Evolutionary conservation across 345 rosid species (phyloP), one percentile per base, ranked within the genome.

Genomic region (Dipteronia dyeriana): DNA sequence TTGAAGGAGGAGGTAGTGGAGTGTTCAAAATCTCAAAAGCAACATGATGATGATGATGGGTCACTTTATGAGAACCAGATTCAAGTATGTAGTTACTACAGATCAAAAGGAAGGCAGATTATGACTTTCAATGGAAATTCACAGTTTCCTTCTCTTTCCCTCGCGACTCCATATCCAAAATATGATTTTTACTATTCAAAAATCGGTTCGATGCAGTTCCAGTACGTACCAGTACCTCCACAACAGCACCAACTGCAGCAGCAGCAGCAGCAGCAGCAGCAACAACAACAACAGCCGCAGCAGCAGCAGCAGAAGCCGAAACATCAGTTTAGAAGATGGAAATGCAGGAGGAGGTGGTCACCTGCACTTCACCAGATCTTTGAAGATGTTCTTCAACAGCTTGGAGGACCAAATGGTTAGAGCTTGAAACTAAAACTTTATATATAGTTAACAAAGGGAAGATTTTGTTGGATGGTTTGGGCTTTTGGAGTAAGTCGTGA

Each of bases 341-440:
- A 94, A 69, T 94, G 86, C 75, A 82, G 97, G 76, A 79, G 97
- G 60, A 88, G 85, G 79, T 94, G 98, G 97, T 90, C 98, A 23
- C 90, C 92, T 9, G 93, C 91, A 54, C 94, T 94, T 62, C 98
- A 90, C 78, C 85, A 88, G 25, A 87, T 86, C 56, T 94, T 94
- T 47, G 83, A 90, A 19, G 91, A 87, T 69, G 97, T 91, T 23
- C 90, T 94, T 78, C 88, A 88, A 6, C 82, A 71, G 49, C 95
- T 94, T 63, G 96, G 97, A 64, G 97, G 97, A 60, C 82, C 87
- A 57, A 82, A 85, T 81, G 96, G 97, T 90, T 64, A 81, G 86
- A 54, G 72, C 66, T 83, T 75, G 70, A 60, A 68, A 65, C 41
- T 66, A 7, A 14, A 57, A 22, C 16, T 70, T n/a, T 3, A 39